Evolutionary conservation across 75 land plant genomes (phyloP).

Genomic region (Cunninghamia lanceolata): DNA sequence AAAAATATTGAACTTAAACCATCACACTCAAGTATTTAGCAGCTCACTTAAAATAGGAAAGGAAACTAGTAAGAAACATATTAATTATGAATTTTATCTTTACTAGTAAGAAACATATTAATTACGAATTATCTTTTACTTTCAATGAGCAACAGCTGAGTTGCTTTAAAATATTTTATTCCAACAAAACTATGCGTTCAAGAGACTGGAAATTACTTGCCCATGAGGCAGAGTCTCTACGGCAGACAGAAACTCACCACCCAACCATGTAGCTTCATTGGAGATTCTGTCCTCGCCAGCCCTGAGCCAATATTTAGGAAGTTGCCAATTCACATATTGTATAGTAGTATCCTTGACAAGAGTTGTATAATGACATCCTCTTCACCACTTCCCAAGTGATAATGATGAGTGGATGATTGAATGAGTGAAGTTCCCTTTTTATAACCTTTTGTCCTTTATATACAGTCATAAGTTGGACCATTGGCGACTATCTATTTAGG

Average conservation of each 20-base stretch:
- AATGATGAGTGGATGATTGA: neutral
- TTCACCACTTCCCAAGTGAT: neutral
- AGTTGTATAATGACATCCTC: no score
- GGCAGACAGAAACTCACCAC: neutral
- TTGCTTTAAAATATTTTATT: neutral
- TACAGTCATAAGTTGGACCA: no score
- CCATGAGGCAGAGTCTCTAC: neutral
- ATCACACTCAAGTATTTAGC: neutral
- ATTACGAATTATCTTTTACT: no score
- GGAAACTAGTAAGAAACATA: neutral
- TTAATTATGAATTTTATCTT: no score
- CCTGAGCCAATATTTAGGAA: neutral
- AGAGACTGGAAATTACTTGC: neutral
- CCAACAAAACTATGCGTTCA: neutral
- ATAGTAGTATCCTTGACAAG: no score
- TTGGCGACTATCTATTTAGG: no score
- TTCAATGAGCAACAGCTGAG: neutral
- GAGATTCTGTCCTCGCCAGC: neutral
- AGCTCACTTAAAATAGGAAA: neutral
- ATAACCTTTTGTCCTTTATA: no score
- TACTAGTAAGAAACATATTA: neutral
- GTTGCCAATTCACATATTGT: neutral
- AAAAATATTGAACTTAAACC: no score
- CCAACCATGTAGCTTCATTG: neutral
- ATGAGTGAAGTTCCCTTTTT: no score